Percentiles rank a stretch among this genome's conserved stretches.
phyloP scores from a whole-genome alignment of 805 yeast genomes.

The Yamadazyma scolyti region DNA sequence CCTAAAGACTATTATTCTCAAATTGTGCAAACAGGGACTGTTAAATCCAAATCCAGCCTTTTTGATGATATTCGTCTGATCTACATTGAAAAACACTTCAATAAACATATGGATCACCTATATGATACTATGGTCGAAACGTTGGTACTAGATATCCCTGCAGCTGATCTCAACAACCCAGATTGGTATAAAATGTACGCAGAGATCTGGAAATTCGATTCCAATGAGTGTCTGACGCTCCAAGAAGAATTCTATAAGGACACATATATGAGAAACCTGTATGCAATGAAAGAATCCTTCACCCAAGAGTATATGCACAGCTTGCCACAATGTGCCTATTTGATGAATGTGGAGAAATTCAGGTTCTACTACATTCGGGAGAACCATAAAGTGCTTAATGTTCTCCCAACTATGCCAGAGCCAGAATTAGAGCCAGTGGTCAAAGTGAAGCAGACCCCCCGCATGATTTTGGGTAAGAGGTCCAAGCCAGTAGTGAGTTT shows the following conservation, averaged over 20 bases:
- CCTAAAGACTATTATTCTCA: too few species aligned
- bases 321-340: slow-evolving; percentile 8
- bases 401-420: too few species aligned
- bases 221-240: slow-evolving; percentile 14
- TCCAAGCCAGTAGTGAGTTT: slow-evolving; percentile 1
- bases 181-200: slow-evolving; percentile 13
- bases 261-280: slow-evolving; percentile 6
- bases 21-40: too few species aligned
- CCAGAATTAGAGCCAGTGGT: too few species aligned
- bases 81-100: slow-evolving; percentile 1
- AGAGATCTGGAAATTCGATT: slow-evolving; percentile 17
- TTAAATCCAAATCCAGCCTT: too few species aligned
- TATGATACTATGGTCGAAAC: slow-evolving; percentile 1
- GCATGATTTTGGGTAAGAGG: too few species aligned
- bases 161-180: slow-evolving; percentile 10
- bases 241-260: slow-evolving; percentile 13
- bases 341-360: slow-evolving; percentile 20
- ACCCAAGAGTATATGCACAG: slow-evolving; percentile 8
- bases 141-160: neutral
- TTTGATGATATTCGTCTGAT: neutral
- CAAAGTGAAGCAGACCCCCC: too few species aligned
- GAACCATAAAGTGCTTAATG: too few species aligned
- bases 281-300: slow-evolving; percentile 13
- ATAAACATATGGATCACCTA: slow-evolving; percentile 1
- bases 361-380: slow-evolving; percentile 1